Evolutionary conservation across 768 basidiomycete species (phyloP).

Genomic region (Xerocomus brunneocitrinus): DNA sequence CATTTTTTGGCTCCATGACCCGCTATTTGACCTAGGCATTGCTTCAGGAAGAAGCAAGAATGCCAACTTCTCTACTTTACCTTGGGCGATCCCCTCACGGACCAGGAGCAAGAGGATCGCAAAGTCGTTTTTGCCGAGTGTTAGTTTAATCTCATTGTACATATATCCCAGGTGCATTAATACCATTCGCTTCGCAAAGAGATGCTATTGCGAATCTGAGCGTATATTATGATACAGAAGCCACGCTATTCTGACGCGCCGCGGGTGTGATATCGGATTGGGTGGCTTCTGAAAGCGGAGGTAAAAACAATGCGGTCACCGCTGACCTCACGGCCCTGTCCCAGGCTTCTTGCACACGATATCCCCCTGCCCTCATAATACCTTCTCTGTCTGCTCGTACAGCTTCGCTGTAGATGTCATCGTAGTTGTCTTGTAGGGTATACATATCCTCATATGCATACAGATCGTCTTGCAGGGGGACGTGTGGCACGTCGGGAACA

Average conservation of each 20-base stretch:
- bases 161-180: not conserved
- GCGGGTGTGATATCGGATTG: constrained; percentile 3
- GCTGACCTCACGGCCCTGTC: constrained; percentile 71
- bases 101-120: constrained; percentile 43
- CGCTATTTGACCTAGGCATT: not conserved
- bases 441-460: constrained; percentile 73
- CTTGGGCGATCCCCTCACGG: constrained; percentile 56
- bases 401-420: constrained; percentile 71
- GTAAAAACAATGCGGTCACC: constrained; percentile 66
- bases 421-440: constrained; percentile 52
- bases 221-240: constrained; percentile 29
- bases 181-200: not conserved
- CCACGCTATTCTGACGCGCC: constrained; percentile 42
- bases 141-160: constrained; percentile 9
- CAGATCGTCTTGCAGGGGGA: constrained; percentile 72
- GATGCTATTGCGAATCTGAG: not conserved
- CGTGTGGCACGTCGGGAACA: constrained; percentile 77
- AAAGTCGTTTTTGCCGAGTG: constrained; percentile 45
- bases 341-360: constrained; percentile 80
- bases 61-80: constrained; percentile 87
- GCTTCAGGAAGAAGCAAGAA: constrained; percentile 37
- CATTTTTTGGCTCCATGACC: not conserved
- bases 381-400: constrained; percentile 73
- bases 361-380: constrained; percentile 81
- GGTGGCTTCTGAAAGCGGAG: constrained; percentile 39